Evolutionary conservation across 2,329 filamentous ascomycete genomes (phyloP).

Genomic region (Diaporthe batatas): DNA sequence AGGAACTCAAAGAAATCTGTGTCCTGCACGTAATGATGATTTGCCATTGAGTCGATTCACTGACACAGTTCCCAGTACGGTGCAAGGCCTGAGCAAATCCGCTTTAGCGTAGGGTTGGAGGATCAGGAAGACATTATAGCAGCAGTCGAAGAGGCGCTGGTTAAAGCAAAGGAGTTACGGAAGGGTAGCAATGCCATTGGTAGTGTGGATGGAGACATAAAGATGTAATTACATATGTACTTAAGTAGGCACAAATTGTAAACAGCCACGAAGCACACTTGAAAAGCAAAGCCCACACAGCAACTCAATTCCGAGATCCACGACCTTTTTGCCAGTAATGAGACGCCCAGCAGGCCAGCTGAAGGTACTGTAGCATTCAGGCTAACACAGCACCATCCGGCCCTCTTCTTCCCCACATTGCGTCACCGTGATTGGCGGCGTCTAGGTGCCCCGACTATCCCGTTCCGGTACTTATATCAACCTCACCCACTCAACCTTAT

Average conservation of each 20-base stretch:
- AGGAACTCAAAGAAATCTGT: no score
- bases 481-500: neutral
- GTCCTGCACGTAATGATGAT: no score
- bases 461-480: conserved; percentile 2
- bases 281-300: neutral
- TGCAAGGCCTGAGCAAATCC: conserved; percentile 56
- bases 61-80: conserved; percentile 48
- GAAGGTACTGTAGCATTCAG: conserved; percentile 10
- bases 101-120: conserved; percentile 64
- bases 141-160: conserved; percentile 53
- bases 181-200: neutral
- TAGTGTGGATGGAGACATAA: neutral
- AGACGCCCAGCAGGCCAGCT: neutral
- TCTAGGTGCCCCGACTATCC: conserved; percentile 29
- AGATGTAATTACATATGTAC: no score
- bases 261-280: neutral
- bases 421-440: conserved; percentile 35
- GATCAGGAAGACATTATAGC: conserved; percentile 57
- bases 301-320: neutral
- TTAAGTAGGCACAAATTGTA: neutral
- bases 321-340: neutral
- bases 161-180: conserved; percentile 43
- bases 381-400: neutral
- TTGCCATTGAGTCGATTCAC: neutral
- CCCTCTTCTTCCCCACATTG: conserved; percentile 31